Percentiles rank a stretch among this genome's conserved stretches.
Evolutionary conservation across 1,139 yeast species (phyloP).

Genomic region (Ogataea hybrid): DNA sequence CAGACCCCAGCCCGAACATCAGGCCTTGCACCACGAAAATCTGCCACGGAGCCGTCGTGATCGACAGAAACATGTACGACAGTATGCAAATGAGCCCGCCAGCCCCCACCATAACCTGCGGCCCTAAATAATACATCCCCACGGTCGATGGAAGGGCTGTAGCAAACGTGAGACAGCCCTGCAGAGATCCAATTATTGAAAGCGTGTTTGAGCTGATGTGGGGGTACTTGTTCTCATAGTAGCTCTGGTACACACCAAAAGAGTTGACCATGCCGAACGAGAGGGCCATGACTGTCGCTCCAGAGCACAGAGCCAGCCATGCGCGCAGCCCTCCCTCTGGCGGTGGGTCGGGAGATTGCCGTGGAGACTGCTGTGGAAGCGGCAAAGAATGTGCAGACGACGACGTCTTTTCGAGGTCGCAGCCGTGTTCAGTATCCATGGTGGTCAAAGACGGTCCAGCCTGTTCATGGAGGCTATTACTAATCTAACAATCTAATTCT

Average conservation of each 20-base stretch:
- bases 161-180: constrained; percentile 31
- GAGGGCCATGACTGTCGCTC: constrained; percentile 41
- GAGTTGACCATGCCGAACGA: constrained; percentile 58
- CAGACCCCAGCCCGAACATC: constrained; percentile 50
- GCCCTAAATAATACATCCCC: constrained; percentile 40
- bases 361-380: too few relatives aligned
- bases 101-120: constrained; percentile 36
- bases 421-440: too few relatives aligned
- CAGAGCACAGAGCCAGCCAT: constrained; percentile 44
- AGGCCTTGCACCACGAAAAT: constrained; percentile 50
- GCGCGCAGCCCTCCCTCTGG: constrained; percentile 43
- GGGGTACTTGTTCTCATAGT: constrained; percentile 35
- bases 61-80: constrained; percentile 39
- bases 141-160: constrained; percentile 42
- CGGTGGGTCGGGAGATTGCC: neutral
- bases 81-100: constrained; percentile 46
- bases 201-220: constrained; percentile 26
- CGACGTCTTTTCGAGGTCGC: too few relatives aligned
- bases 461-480: too few relatives aligned
- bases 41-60: constrained; percentile 48
- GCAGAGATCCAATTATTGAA: constrained; percentile 32
- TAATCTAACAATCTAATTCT: neutral
- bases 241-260: constrained; percentile 50
- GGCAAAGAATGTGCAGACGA: too few relatives aligned
- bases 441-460: too few relatives aligned